Evolutionary conservation across 2,329 filamentous ascomycete genomes (phyloP), one percentile per base, ranked within the genome.

Genomic region (Colletotrichum australisinense): DNA sequence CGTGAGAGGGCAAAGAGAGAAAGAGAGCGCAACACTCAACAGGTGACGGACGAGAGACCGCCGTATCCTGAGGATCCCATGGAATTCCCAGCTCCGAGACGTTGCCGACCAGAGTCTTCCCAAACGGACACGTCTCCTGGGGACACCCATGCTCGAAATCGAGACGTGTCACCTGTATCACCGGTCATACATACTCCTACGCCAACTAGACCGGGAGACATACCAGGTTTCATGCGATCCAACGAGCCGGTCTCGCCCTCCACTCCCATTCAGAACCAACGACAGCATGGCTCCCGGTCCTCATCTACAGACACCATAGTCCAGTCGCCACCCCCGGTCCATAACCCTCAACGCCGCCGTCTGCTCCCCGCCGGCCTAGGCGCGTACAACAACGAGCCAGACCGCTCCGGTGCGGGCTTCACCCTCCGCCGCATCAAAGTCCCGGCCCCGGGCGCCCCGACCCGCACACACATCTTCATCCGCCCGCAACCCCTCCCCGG

Each of bases 391-490:
- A 16, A 11, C 12, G 66, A 64, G 28, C 59, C 70, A 1, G 42
- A 46, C 3, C 66, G 70, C 12, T 32, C 19, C 5, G 70, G 70
- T 3, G 46, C 26, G 19, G 71, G 71, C 26, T 71, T 73, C 22
- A 12, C 69, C 35, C 14, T n/a, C 67, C 53, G 19, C 26, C 56
- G 42, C 24, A 24, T 12, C 49, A 26, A 16, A 5, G 32, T 28
- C 42, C 71, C 71, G n/a, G 7, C 14, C 14, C 46, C 35, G 6
- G 67, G 56, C 22, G 26, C 16, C 4, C n/a, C 19, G 5, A 16
- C 28, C 16, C 71, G 71, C 28, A 30, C 67, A 2, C 67, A 65
- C 11, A 26, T 71, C 38, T 73, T 69, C 32, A n/a, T 62, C 38
- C 22, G 16, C 6, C 60, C 71, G 4, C 60, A 71, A 8, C 7